Percentiles rank a stretch among this genome's conserved stretches.
Evolutionary conservation across 805 yeast species (phyloP).

Genomic region (Cyberlindnera galapagoensis): DNA sequence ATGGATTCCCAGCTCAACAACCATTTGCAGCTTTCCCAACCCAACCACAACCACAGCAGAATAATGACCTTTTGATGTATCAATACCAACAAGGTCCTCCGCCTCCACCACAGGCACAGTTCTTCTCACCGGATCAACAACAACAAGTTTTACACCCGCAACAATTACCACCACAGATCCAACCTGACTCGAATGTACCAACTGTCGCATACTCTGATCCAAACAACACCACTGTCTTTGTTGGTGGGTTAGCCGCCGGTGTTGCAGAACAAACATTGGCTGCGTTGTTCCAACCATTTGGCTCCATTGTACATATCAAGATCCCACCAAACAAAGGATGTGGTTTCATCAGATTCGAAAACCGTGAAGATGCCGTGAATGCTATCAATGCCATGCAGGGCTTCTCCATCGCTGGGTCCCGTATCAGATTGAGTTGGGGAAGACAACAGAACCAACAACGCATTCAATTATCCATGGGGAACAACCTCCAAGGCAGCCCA

Average conservation of each 20-base stretch:
- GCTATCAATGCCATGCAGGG: conserved; percentile 80
- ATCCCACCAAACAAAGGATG: conserved; percentile 78
- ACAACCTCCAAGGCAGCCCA: conserved; percentile 8
- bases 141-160: conserved; percentile 11
- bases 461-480: conserved; percentile 16
- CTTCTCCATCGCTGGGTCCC: conserved; percentile 63
- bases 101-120: conserved; percentile 8
- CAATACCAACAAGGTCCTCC: conserved; percentile 20
- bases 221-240: conserved; percentile 68
- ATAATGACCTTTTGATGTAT: conserved; percentile 16
- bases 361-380: conserved; percentile 66
- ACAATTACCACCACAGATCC: conserved; percentile 7
- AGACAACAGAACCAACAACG: conserved; percentile 30
- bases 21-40: conserved; percentile 10
- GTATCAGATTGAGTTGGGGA: conserved; percentile 76
- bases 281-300: conserved; percentile 65
- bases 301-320: conserved; percentile 60
- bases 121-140: conserved; percentile 1
- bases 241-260: conserved; percentile 67
- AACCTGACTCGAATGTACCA: conserved; percentile 4
- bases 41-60: conserved; percentile 22
- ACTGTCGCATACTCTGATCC: conserved; percentile 41
- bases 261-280: conserved; percentile 56
- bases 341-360: conserved; percentile 67
- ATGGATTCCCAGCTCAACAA: conserved; percentile 7